A percentile compares a stretch with the other conserved stretches of the same genome.
phyloP scores from a whole-genome alignment of 208 protist species.

The Trichomonas tenax region DNA sequence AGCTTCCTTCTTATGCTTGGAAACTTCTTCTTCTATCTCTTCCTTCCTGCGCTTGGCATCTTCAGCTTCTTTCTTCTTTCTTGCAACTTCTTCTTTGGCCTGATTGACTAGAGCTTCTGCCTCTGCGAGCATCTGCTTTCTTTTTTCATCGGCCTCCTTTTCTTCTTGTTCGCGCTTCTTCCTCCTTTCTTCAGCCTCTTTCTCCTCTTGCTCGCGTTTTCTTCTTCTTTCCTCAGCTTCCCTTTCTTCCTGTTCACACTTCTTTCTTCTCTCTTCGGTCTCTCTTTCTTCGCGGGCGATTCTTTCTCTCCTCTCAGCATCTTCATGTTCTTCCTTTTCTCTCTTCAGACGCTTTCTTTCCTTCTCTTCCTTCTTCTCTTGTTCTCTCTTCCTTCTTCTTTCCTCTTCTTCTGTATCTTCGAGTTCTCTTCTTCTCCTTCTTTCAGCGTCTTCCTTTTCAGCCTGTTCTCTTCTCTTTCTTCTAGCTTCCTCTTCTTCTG shows the following conservation, averaged over 20 bases:
- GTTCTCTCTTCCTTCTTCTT: neutral
- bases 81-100: neutral
- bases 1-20: neutral
- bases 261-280: neutral
- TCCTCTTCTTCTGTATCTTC: neutral
- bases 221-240: neutral
- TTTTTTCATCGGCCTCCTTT: neutral
- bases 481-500: neutral
- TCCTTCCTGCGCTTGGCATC: neutral
- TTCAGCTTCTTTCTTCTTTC: neutral
- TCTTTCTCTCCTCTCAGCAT: neutral
- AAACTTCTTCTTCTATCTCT: neutral
- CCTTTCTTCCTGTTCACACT: neutral
- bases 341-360: neutral
- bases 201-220: neutral
- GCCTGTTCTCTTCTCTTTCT: neutral
- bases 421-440: neutral
- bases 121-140: neutral
- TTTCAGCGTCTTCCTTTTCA: neutral
- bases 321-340: neutral
- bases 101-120: neutral
- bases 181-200: neutral
- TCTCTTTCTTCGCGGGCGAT: neutral
- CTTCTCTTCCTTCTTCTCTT: neutral
- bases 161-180: neutral